phyloP scores from a whole-genome alignment of 1,139 yeast species.

The Suhomyces atakaporum region DNA sequence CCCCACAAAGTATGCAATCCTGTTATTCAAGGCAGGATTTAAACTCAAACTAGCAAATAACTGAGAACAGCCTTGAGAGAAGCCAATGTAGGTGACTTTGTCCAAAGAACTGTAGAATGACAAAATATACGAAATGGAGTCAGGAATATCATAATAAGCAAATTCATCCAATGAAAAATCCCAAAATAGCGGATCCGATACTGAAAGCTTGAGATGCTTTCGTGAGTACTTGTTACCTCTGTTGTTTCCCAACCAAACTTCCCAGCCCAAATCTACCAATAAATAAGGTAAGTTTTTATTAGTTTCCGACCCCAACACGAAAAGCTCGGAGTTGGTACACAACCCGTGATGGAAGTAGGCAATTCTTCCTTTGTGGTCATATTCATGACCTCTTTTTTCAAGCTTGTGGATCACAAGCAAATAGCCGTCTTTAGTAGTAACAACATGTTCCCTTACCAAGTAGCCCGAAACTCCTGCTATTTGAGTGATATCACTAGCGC shows the following conservation, averaged over 20 bases:
- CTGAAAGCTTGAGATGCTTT: constrained; percentile 35
- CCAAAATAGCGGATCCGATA: constrained; percentile 65
- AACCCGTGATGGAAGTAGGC: constrained; percentile 52
- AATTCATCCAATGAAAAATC: constrained; percentile 84
- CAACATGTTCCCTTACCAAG: constrained; percentile 69
- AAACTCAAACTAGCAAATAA: constrained; percentile 45
- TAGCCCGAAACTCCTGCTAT: constrained; percentile 67
- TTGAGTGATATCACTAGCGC: constrained; percentile 59
- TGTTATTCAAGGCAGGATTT: constrained; percentile 38
- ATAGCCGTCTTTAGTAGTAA: constrained; percentile 50
- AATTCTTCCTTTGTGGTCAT: constrained; percentile 19
- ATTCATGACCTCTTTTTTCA: constrained; percentile 12
- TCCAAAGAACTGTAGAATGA: constrained; percentile 13
- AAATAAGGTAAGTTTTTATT: constrained; percentile 34
- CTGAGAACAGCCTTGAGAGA: constrained; percentile 52
- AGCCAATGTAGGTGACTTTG: constrained; percentile 41
- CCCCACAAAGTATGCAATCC: constrained; percentile 40
- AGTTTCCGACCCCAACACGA: constrained; percentile 40
- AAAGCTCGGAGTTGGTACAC: constrained; percentile 48
- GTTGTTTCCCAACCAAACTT: constrained; percentile 42
- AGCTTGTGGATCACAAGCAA: constrained; percentile 43
- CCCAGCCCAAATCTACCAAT: constrained; percentile 35
- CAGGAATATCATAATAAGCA: constrained; percentile 81
- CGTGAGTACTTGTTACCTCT: constrained; percentile 44
- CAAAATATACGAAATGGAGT: constrained; percentile 61